Conservation (phyloP, 352 stramenopile species). For the Hyphochytrium catenoides region DNA sequence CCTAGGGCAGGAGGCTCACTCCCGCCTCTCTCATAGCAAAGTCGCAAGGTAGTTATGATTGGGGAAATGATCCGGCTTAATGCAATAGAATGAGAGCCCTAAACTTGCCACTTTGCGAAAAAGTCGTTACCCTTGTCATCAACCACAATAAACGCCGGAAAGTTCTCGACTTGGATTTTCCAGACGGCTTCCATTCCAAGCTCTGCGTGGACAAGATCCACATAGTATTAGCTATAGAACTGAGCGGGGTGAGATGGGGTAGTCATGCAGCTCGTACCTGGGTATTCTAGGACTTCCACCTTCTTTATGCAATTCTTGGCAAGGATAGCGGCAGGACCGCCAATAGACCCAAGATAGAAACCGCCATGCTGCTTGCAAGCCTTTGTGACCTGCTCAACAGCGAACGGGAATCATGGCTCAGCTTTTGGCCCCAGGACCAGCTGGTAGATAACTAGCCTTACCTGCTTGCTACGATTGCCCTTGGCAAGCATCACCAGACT, state of each 20-base stretch:
- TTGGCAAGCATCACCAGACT: conserved; percentile 67
- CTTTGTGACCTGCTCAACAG: conserved; percentile 55
- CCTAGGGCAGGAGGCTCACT: too few relatives aligned
- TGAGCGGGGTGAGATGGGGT: too few relatives aligned
- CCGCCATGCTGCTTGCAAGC: conserved; percentile 68
- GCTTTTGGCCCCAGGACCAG: too few relatives aligned
- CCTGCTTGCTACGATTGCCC: conserved; percentile 51
- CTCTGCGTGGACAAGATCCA: too few relatives aligned
- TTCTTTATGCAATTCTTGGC: conserved; percentile 72
- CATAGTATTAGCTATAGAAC: too few relatives aligned
- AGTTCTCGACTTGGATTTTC: conserved; percentile 71
- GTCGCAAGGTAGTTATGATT: too few relatives aligned
- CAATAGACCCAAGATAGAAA: conserved; percentile 71
- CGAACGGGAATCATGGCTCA: too few relatives aligned
- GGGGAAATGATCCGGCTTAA: too few relatives aligned
- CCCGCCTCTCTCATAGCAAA: too few relatives aligned
- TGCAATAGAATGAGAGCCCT: conserved; percentile 3
- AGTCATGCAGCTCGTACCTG: too few relatives aligned
- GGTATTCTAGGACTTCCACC: conserved; percentile 63
- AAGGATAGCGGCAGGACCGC: conserved; percentile 58
- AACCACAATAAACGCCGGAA: conserved; percentile 71
- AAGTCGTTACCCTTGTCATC: conserved; percentile 72
- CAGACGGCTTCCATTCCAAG: conserved; percentile 74
- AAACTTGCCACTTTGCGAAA: conserved; percentile 54
- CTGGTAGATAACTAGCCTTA: too few relatives aligned